These are phyloP conservation scores for Trebouxiophyceae sp. DNA, from an alignment of 163 green algal species.

Conservation along the genomic window DNA sequence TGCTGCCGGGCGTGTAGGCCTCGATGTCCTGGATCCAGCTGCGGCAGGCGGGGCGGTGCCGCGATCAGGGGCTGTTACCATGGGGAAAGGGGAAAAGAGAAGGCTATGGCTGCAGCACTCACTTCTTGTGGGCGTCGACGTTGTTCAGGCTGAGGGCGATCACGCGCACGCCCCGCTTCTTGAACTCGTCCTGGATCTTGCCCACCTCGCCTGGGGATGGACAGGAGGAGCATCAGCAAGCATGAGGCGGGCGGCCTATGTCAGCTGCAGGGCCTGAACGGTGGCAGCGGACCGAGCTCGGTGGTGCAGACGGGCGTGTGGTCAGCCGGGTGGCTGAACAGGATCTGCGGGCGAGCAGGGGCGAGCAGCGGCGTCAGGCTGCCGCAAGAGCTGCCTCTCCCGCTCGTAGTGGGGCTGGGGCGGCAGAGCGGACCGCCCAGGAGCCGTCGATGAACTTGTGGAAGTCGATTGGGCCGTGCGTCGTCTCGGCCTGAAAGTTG, in stretches of 20 bases:
- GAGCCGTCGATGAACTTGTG: conserved; percentile 19
- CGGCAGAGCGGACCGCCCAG: conserved; percentile 6
- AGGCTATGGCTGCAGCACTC: too few species aligned
- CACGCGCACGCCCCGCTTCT: conserved; percentile 41
- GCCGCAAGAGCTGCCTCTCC: conserved; percentile 3
- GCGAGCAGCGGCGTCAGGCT: too few species aligned
- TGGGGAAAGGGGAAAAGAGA: too few species aligned
- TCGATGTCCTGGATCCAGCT: conserved; percentile 59
- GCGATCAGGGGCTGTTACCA: too few species aligned
- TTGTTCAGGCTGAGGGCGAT: conserved; percentile 47
- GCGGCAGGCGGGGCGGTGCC: background rate
- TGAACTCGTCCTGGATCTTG: conserved; percentile 33
- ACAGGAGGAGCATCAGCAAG: too few species aligned
- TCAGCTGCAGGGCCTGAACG: too few species aligned
- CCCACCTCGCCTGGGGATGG: conserved; percentile 17
- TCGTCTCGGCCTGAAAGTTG: conserved; percentile 43
- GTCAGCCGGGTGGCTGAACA: conserved; percentile 46
- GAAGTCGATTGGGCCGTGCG: conserved; percentile 25
- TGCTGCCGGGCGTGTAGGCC: conserved; percentile 22
- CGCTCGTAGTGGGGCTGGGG: background rate
- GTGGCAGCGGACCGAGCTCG: conserved; percentile 35
- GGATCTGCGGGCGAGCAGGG: conserved; percentile 3
- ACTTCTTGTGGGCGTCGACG: conserved; percentile 37
- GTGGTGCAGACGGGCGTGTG: conserved; percentile 54
- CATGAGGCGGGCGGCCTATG: too few species aligned